Evolutionary conservation across 345 rosid genomes (phyloP).

Genomic region (Toxicodendron radicans): DNA sequence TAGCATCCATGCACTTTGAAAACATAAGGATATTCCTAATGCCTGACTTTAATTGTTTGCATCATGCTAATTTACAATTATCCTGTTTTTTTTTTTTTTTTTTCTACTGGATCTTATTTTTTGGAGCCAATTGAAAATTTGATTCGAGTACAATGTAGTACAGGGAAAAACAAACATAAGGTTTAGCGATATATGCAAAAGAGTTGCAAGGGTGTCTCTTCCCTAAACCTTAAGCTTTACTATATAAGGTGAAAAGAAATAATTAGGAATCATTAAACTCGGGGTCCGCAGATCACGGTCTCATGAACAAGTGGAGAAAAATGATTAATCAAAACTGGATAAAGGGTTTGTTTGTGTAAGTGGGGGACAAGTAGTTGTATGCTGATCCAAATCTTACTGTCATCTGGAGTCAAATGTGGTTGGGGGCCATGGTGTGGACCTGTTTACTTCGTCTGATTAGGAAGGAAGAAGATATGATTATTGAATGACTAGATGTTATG

Average conservation of each 20-base stretch:
- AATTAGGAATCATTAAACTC: background rate
- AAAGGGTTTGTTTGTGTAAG: constrained; percentile 2
- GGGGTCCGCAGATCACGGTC: constrained; percentile 19
- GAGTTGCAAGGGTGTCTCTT: constrained; percentile 8
- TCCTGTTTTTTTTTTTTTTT: background rate
- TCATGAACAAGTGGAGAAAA: constrained; percentile 27
- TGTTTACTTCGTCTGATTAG: constrained; percentile 18
- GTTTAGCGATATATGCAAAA: constrained; percentile 13
- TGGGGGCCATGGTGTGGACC: constrained; percentile 20
- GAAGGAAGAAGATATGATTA: constrained; percentile 25
- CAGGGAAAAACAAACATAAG: too few relatives aligned
- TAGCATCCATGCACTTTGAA: background rate
- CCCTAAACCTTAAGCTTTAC: constrained; percentile 24
- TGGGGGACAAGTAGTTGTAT: constrained; percentile 25
- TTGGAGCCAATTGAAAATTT: background rate
- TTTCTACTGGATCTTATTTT: background rate
- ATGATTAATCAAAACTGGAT: constrained; percentile 10
- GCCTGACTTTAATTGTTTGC: background rate
- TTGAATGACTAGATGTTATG: constrained; percentile 26
- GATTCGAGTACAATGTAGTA: background rate
- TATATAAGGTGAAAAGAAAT: constrained; percentile 13
- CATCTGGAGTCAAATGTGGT: constrained; percentile 17
- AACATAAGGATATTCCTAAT: background rate
- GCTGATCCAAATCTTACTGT: constrained; percentile 7
- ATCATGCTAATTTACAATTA: background rate